Conservation (phyloP, 1,139 yeast species). For the Saccharomyces hybrid region DNA sequence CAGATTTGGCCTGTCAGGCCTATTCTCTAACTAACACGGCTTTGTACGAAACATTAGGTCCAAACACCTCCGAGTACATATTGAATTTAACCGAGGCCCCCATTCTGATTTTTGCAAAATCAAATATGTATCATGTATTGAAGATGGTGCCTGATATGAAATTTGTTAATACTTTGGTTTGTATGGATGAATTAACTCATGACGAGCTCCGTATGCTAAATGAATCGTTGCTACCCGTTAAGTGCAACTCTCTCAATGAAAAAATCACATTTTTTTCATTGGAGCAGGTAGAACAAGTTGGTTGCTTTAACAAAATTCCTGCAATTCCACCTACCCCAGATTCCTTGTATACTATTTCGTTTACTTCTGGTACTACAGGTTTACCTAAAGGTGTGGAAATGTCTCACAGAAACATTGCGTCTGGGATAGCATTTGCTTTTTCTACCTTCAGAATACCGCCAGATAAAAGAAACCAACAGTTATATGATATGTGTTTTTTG, state of each 20-base stretch:
- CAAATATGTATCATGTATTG: slow-evolving; percentile 40
- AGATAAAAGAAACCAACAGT: slow-evolving; percentile 13
- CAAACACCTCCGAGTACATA: slow-evolving; percentile 51
- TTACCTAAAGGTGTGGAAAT: slow-evolving; percentile 68
- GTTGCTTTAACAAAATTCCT: slow-evolving; percentile 41
- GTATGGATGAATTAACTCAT: slow-evolving; percentile 45
- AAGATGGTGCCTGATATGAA: slow-evolving; percentile 35
- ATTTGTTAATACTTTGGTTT: slow-evolving; percentile 40
- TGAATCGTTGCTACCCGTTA: slow-evolving; percentile 15
- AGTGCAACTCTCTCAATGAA: slow-evolving; percentile 18
- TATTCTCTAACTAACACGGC: slow-evolving; percentile 52
- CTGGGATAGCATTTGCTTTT: slow-evolving; percentile 37
- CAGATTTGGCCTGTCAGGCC: slow-evolving; percentile 53
- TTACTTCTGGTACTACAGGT: slow-evolving; percentile 77
- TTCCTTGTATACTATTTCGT: slow-evolving; percentile 56
- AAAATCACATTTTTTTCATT: slow-evolving; percentile 38
- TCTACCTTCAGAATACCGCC: slow-evolving; percentile 21
- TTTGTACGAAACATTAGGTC: slow-evolving; percentile 58
- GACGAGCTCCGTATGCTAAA: slow-evolving; percentile 30
- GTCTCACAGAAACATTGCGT: slow-evolving; percentile 46
- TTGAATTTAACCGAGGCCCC: slow-evolving; percentile 51
- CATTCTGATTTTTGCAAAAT: slow-evolving; percentile 44
- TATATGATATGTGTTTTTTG: slow-evolving; percentile 38
- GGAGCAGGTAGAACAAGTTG: slow-evolving; percentile 48
- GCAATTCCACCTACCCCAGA: slow-evolving; percentile 47